Percentiles rank a stretch among this genome's conserved stretches.
These are phyloP conservation scores for Phylloporus rhodoxanthus DNA, from an alignment of 768 basidiomycete species.

Conservation along the genomic window DNA sequence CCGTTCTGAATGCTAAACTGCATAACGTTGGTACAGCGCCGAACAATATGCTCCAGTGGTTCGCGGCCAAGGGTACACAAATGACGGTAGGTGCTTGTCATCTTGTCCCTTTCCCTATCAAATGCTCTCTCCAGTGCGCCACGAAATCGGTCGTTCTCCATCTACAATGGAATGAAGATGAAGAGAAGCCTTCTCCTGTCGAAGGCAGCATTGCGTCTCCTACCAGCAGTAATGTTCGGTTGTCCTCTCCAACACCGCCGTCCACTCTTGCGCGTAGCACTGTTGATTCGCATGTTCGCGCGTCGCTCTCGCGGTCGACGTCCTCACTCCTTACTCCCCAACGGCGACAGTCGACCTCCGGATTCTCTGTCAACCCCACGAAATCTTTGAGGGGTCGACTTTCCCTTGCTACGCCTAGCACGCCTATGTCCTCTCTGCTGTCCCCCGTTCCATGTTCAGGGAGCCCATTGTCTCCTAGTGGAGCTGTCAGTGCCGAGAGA, in stretches of 20 bases:
- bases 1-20: conserved; percentile 58
- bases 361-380: conserved; percentile 31
- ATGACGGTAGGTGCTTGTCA: conserved; percentile 62
- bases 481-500: conserved; percentile 24
- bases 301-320: conserved; percentile 48
- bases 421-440: conserved; percentile 33
- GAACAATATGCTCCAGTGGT: conserved; percentile 92
- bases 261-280: conserved; percentile 15
- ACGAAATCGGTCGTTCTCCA: conserved; percentile 84
- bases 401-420: conserved; percentile 37
- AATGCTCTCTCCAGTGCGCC: conserved; percentile 56
- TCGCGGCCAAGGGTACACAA: conserved; percentile 82
- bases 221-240: conserved; percentile 13
- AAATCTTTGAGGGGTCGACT: conserved; percentile 40
- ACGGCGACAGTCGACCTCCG: conserved; percentile 30
- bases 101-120: not conserved
- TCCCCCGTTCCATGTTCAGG: conserved; percentile 28
- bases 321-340: conserved; percentile 41
- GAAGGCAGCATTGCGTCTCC: conserved; percentile 22
- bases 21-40: conserved; percentile 75
- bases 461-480: conserved; percentile 30
- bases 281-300: conserved; percentile 37
- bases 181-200: conserved; percentile 18
- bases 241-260: conserved; percentile 27
- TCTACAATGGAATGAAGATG: conserved; percentile 78